phyloP scores from a whole-genome alignment of 768 basidiomycete genomes.

The Tylopilus balloui region DNA sequence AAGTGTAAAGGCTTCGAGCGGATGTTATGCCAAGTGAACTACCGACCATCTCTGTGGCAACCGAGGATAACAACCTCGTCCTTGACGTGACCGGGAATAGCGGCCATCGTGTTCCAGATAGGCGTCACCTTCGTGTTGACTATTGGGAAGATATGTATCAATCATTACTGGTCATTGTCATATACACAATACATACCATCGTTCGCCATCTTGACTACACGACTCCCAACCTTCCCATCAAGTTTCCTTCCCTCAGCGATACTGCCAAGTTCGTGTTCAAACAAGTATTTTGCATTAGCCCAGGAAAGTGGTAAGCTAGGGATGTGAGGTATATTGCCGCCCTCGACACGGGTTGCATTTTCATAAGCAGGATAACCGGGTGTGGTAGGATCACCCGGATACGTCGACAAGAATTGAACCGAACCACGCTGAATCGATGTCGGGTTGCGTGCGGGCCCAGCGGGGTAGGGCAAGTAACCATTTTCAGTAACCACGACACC shows the following conservation, averaged over 20 bases:
- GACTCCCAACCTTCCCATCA: conserved; percentile 46
- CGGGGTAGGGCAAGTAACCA: conserved; percentile 67
- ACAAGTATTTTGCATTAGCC: conserved; percentile 70
- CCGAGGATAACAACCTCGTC: conserved; percentile 85
- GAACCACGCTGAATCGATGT: conserved; percentile 81
- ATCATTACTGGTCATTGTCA: background rate
- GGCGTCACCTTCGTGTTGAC: conserved; percentile 79
- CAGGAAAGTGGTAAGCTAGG: conserved; percentile 87
- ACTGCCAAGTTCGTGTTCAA: conserved; percentile 49
- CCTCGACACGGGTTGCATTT: conserved; percentile 62
- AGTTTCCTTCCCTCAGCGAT: conserved; percentile 38
- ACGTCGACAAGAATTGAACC: conserved; percentile 62
- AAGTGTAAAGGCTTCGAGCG: conserved; percentile 1
- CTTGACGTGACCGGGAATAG: conserved; percentile 76
- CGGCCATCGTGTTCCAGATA: conserved; percentile 86
- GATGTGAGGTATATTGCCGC: conserved; percentile 62
- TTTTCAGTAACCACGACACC: conserved; percentile 72
- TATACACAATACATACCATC: conserved; percentile 37
- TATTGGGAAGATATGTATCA: conserved; percentile 18
- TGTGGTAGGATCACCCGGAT: conserved; percentile 78
- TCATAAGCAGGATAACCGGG: conserved; percentile 85
- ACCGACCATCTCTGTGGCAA: conserved; percentile 80
- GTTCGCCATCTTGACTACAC: conserved; percentile 47
- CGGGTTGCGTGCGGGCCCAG: conserved; percentile 83
- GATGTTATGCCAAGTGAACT: background rate